A percentile compares a stretch with the other conserved stretches of the same genome.
Evolutionary conservation across 331 rosid species (phyloP).

Genomic region (Malus hybrid): DNA sequence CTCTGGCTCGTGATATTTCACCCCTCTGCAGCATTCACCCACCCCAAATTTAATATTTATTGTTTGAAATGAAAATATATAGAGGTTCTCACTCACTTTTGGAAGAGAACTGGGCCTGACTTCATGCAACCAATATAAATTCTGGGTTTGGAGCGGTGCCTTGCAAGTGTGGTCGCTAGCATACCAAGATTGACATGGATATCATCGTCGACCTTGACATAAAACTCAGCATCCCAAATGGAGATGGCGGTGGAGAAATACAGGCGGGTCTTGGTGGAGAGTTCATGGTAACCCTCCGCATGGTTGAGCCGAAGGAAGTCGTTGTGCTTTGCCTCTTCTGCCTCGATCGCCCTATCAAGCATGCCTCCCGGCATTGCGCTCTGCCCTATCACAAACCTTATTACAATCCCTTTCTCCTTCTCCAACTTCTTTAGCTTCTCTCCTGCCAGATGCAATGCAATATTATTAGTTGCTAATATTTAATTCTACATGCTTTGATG

Average conservation of each 20-base stretch:
- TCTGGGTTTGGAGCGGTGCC: slow-evolving; percentile 59
- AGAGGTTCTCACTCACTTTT: slow-evolving; percentile 37
- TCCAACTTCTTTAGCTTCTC: slow-evolving; percentile 45
- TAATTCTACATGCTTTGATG: too few relatives aligned
- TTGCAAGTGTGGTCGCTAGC: slow-evolving; percentile 51
- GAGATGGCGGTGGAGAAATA: slow-evolving; percentile 64
- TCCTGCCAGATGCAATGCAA: slow-evolving; percentile 23
- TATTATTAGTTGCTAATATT: too few relatives aligned
- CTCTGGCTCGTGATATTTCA: slow-evolving; percentile 86
- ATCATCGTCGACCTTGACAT: slow-evolving; percentile 89
- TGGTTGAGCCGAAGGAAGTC: slow-evolving; percentile 74
- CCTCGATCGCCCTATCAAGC: slow-evolving; percentile 63
- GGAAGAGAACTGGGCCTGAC: slow-evolving; percentile 85
- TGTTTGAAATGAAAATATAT: too few relatives aligned
- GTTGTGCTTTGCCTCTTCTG: slow-evolving; percentile 54
- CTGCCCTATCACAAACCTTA: slow-evolving; percentile 80
- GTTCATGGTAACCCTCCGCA: slow-evolving; percentile 77
- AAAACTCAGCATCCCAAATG: slow-evolving; percentile 79
- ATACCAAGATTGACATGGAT: slow-evolving; percentile 71
- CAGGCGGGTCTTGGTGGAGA: slow-evolving; percentile 79
- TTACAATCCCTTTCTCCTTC: slow-evolving; percentile 74
- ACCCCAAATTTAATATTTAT: too few relatives aligned
- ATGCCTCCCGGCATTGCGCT: slow-evolving; percentile 54
- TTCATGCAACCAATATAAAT: slow-evolving; percentile 96
- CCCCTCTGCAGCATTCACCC: slow-evolving; percentile 38